Evolutionary conservation across 2,329 filamentous ascomycete genomes (phyloP).

Genomic region (Aspergillus novoparasiticus): DNA sequence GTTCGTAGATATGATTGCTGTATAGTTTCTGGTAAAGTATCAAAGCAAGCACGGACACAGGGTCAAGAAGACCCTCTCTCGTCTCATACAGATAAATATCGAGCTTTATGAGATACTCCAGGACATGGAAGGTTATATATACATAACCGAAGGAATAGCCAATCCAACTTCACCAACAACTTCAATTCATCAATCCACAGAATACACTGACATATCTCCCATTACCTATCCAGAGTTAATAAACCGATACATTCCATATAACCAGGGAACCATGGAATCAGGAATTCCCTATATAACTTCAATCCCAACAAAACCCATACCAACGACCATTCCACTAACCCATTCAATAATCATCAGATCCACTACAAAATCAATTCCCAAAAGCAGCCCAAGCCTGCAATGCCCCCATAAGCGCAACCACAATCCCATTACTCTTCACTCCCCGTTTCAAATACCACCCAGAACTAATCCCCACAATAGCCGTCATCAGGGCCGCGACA

Average conservation of each 20-base stretch:
- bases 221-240: not conserved
- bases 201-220: not conserved
- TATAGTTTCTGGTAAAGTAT: not conserved
- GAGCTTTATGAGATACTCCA: not conserved
- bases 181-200: not conserved
- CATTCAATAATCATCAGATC: not conserved
- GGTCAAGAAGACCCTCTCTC: not conserved
- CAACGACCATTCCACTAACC: not conserved
- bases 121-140: not conserved
- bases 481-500: constrained; percentile 22
- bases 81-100: not conserved
- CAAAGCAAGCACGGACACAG: too few relatives aligned
- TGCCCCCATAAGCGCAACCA: constrained; percentile 21
- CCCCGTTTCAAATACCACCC: constrained; percentile 29
- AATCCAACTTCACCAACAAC: not conserved
- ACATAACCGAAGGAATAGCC: too few relatives aligned
- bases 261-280: too few relatives aligned
- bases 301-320: too few relatives aligned
- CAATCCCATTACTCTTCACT: constrained; percentile 19
- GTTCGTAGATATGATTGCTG: not conserved
- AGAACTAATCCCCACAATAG: constrained; percentile 26
- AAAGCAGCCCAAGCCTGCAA: constrained; percentile 25
- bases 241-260: constrained; percentile 11
- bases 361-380: not conserved
- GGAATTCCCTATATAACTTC: too few relatives aligned